phyloP scores from a whole-genome alignment of 345 rosid species.

The Euphorbia pulcherrima region DNA sequence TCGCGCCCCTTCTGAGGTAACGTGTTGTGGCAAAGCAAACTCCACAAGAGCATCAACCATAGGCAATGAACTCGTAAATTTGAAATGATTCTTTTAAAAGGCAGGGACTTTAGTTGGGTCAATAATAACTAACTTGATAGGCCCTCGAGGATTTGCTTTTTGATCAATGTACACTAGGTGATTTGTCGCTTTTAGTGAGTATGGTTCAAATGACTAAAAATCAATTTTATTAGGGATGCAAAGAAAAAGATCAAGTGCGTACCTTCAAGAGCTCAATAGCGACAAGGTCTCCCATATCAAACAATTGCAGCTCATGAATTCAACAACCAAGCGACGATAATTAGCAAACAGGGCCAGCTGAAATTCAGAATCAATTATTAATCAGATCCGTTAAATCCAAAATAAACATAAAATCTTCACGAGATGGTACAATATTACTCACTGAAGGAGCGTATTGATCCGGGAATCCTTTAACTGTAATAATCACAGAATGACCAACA shows the following conservation, averaged over 20 bases:
- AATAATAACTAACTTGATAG: too few relatives aligned
- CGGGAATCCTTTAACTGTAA: constrained; percentile 20
- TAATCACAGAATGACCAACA: constrained; percentile 27
- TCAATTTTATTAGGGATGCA: background rate
- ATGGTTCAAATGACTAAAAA: too few relatives aligned
- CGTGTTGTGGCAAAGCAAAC: too few relatives aligned
- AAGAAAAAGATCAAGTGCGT: background rate
- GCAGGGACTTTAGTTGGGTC: too few relatives aligned
- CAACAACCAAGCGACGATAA: constrained; percentile 22
- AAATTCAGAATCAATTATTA: constrained; percentile 12
- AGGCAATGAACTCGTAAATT: too few relatives aligned
- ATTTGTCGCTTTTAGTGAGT: too few relatives aligned
- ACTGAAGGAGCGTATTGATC: constrained; percentile 24
- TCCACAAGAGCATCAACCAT: too few relatives aligned
- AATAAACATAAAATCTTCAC: background rate
- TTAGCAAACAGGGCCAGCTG: constrained; percentile 24
- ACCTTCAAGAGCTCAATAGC: constrained; percentile 37
- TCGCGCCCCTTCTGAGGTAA: too few relatives aligned
- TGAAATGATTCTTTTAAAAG: too few relatives aligned
- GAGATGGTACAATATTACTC: constrained; percentile 5
- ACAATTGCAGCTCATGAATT: constrained; percentile 33
- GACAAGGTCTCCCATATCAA: constrained; percentile 17
- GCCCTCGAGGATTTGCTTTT: too few relatives aligned
- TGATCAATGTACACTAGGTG: too few relatives aligned
- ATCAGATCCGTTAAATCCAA: constrained; percentile 6